Base-by-base conservation (phyloP, 1,284 basidiomycete genomes). In the Volvariella surrecta region DNA sequence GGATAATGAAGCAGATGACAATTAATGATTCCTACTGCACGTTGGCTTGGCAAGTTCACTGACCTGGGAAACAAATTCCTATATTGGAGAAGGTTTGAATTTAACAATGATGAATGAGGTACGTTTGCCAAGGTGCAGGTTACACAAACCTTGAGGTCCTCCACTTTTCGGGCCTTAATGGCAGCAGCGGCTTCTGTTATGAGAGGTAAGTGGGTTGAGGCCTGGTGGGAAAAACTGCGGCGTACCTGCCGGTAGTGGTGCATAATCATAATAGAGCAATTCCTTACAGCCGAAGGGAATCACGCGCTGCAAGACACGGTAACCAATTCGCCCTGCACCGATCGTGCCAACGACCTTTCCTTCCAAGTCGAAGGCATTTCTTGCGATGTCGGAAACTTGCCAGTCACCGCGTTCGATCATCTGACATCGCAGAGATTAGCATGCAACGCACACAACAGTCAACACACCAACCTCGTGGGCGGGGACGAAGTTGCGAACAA, bases 231-330 rank as follows among this genome's bases (percentile, higher is more conserved):
- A 9, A 30, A 18, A 22, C 30, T 30, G 15, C 9, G 21, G 15
- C 58, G 31, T 53, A 79, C 79, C 73, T 50, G 68, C 70, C n/a
- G 89, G 86, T 38, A 95, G 79, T 47, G 83, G 68, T 18, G 78
- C 72, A 65, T 96, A 96, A 70, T 97, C 93, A 63, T 87, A 96
- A 76, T 94, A 96, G 44, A 95, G 66, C 40, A 96, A 78, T 60
- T 95, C 89, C 64, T 93, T 94, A 73, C 77, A 80, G 68, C 92
- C 74, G 69, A 98, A 97, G 2, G 89, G 87, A 46, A 78, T 58
- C 43, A 98, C 70, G 48, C 93, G 82, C 66, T 96, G 86, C 38
- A 96, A 74, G 17, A 96, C 88, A 58, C 90, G 78, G 73, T 89
- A 90, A 10, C 90, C 93, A 59, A 96, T 95, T 45, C 89, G 74